Conservation (phyloP, 2,329 filamentous ascomycete species). For the Colletotrichum orchidophilum region DNA sequence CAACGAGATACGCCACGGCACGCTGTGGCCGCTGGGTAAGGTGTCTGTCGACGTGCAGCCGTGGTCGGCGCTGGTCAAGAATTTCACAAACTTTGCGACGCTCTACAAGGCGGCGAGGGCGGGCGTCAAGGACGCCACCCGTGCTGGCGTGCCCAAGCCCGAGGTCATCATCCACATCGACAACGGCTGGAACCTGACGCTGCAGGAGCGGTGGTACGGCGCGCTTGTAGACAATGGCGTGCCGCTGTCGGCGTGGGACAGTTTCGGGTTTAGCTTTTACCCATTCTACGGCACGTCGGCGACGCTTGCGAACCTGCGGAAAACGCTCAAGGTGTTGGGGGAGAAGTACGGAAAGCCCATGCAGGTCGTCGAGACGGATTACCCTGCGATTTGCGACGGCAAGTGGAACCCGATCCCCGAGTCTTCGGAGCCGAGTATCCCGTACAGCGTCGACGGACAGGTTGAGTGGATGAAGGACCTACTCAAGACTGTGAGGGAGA, state of each 20-base stretch:
- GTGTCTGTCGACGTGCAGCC: conserved; percentile 46
- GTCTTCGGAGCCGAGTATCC: conserved; percentile 27
- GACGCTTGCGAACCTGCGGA: conserved; percentile 25
- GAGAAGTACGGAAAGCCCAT: conserved; percentile 28
- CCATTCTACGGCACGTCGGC: conserved; percentile 30
- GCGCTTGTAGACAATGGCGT: conserved; percentile 28
- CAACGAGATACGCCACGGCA: conserved; percentile 46
- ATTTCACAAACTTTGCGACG: conserved; percentile 42
- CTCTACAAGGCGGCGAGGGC: conserved; percentile 39
- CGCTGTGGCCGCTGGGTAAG: conserved; percentile 45
- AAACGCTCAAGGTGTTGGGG: conserved; percentile 5
- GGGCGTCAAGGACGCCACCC: conserved; percentile 22
- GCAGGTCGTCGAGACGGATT: conserved; percentile 31
- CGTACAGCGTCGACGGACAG: conserved; percentile 26
- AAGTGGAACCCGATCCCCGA: conserved; percentile 26
- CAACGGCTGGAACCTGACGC: conserved; percentile 31
- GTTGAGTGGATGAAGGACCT: conserved; percentile 18
- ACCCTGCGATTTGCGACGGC: conserved; percentile 28
- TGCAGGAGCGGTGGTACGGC: conserved; percentile 29
- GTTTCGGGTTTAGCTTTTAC: conserved; percentile 28
- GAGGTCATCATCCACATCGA: conserved; percentile 32
- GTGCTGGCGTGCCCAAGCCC: conserved; percentile 34
- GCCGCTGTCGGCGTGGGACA: conserved; percentile 26
- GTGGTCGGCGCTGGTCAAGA: conserved; percentile 40
- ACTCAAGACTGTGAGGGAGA: conserved; percentile 15